Conservation (phyloP, 2,329 filamentous ascomycete species). For the Akanthomyces lecanii region DNA sequence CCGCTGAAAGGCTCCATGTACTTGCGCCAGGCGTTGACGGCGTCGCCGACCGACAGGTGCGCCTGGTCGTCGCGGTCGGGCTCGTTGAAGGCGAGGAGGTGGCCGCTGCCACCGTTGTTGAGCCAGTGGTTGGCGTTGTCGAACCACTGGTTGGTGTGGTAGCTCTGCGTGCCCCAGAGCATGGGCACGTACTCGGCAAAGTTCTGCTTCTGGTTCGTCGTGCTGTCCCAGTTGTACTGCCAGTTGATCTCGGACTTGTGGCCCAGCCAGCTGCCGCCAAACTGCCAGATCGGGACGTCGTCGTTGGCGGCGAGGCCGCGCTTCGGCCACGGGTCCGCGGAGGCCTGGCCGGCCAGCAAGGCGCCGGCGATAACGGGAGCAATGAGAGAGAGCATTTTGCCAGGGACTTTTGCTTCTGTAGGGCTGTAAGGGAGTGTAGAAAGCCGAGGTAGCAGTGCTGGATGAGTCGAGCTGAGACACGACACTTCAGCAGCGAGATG, state of each 20-base stretch:
- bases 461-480: background rate
- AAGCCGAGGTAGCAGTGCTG: background rate
- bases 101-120: constrained; percentile 18
- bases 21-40: constrained; percentile 36
- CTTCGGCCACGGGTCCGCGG: constrained; percentile 31
- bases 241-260: constrained; percentile 20
- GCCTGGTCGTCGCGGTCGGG: constrained; percentile 23
- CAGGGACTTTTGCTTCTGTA: constrained; percentile 34
- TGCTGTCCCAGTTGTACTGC: constrained; percentile 27
- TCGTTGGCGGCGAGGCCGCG: constrained; percentile 47
- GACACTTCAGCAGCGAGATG: background rate
- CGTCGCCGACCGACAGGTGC: constrained; percentile 28
- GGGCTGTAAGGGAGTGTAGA: too few relatives aligned
- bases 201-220: constrained; percentile 21
- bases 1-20: constrained; percentile 43
- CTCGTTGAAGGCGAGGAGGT: constrained; percentile 26
- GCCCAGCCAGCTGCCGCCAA: constrained; percentile 18
- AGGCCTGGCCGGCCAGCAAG: constrained; percentile 33
- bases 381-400: constrained; percentile 47
- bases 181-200: constrained; percentile 24
- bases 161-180: constrained; percentile 23
- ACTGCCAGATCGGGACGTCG: constrained; percentile 22
- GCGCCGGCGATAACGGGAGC: constrained; percentile 43
- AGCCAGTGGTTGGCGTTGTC: constrained; percentile 19
- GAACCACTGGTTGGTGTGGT: constrained; percentile 21